Conservation (phyloP, 2,329 filamentous ascomycete genomes). For the Grosmannia penicillata region DNA sequence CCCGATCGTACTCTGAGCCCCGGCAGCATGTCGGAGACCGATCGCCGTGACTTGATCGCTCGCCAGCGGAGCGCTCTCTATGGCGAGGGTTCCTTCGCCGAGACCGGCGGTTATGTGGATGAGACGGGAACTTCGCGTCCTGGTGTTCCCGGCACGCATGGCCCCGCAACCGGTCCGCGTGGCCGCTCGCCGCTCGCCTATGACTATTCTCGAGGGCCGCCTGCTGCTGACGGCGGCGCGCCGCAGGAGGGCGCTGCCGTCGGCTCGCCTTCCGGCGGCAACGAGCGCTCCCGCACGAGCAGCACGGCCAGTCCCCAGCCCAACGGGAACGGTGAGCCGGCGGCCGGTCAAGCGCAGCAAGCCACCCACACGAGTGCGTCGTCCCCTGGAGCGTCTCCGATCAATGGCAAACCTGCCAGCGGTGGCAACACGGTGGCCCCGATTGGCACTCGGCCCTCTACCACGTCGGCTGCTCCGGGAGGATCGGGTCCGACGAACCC, state of each 20-base stretch:
- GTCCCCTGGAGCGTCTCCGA: conserved; percentile 70
- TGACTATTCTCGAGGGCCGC: conserved; percentile 38
- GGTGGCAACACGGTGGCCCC: conserved; percentile 57
- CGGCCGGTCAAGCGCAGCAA: conserved; percentile 47
- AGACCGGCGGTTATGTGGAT: conserved; percentile 51
- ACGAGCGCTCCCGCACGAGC: conserved; percentile 56
- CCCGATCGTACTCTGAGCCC: conserved; percentile 77
- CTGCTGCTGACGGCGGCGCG: conserved; percentile 17
- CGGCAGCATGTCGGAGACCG: conserved; percentile 78
- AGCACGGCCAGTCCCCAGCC: conserved; percentile 75
- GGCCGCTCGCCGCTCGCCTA: conserved; percentile 70
- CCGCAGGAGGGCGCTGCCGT: conserved; percentile 9
- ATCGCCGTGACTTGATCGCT: conserved; percentile 87
- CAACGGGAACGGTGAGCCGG: conserved; percentile 32
- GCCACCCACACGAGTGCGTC: conserved; percentile 70
- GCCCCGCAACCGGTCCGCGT: conserved; percentile 47
- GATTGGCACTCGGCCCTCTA: conserved; percentile 76
- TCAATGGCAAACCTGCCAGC: conserved; percentile 35
- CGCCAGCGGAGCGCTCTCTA: conserved; percentile 92
- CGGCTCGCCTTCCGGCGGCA: conserved; percentile 33
- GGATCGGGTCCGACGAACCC: conserved; percentile 38
- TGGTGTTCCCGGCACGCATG: conserved; percentile 47
- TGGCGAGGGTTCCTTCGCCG: conserved; percentile 58
- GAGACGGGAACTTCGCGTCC: conserved; percentile 49
- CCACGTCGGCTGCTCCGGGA: conserved; percentile 17